Evolutionary conservation across 2,329 filamentous ascomycete genomes (phyloP).

Genomic region (Colletotrichum acutatum): DNA sequence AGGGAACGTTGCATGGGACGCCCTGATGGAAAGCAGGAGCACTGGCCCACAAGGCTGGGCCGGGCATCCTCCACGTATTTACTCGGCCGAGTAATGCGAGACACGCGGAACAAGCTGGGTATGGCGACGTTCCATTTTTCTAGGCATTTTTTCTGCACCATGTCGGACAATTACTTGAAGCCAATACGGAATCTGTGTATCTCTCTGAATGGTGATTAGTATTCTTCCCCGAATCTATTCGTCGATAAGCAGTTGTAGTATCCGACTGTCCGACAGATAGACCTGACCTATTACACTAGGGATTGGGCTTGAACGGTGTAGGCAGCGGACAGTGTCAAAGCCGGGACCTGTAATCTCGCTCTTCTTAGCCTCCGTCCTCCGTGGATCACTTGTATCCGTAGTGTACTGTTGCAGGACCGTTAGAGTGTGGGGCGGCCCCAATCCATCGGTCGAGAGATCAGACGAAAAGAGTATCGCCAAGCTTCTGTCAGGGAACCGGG

Average conservation of each 20-base stretch:
- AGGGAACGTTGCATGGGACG: conserved; percentile 23
- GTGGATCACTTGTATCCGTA: not conserved
- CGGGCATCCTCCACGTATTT: not conserved
- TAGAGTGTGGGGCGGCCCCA: conserved; percentile 11
- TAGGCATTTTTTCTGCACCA: not conserved
- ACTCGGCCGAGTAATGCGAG: conserved; percentile 5
- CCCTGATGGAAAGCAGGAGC: conserved; percentile 2
- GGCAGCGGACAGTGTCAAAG: conserved; percentile 20
- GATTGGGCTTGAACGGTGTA: conserved; percentile 1
- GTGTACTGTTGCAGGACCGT: conserved; percentile 1
- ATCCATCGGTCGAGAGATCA: conserved; percentile 21
- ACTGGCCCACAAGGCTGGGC: conserved; percentile 28
- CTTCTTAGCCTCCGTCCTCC: not conserved
- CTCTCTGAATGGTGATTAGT: not conserved
- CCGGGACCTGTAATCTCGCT: conserved; percentile 24
- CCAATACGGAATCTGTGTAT: not conserved
- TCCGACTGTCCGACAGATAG: too few relatives aligned
- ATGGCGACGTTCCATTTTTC: not conserved
- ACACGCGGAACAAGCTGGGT: not conserved
- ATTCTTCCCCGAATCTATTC: not conserved
- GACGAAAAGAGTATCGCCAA: conserved; percentile 24
- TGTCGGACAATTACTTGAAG: not conserved
- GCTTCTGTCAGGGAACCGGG: conserved; percentile 23
- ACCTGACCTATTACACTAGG: not conserved
- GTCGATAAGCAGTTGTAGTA: not conserved